phyloP scores from a whole-genome alignment of 345 rosid genomes.

The Excoecaria cochinchinensis region DNA sequence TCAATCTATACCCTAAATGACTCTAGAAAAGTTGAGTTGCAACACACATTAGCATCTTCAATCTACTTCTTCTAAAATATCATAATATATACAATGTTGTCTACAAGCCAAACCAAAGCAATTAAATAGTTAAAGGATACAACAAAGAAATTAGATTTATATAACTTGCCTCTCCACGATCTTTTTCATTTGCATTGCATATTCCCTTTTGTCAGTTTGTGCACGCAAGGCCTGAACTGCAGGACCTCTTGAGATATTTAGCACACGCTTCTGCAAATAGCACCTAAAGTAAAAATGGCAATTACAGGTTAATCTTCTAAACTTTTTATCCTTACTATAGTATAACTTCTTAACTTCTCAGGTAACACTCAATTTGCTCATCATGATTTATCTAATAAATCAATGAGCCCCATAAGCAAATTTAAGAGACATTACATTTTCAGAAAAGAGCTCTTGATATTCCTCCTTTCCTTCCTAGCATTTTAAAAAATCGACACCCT shows the following conservation, averaged over 20 bases:
- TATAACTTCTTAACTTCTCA: background rate
- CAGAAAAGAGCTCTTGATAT: no score
- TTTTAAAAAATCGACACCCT: background rate
- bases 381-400: no score
- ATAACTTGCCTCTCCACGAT: constrained; percentile 72
- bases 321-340: background rate
- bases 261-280: constrained; percentile 91
- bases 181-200: constrained; percentile 83
- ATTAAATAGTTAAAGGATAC: background rate
- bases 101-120: background rate
- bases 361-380: background rate
- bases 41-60: background rate
- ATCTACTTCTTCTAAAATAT: background rate
- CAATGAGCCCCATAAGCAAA: background rate
- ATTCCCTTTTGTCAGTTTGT: constrained; percentile 98
- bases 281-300: constrained; percentile 49
- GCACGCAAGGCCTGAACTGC: constrained; percentile 97
- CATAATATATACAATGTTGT: background rate
- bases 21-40: background rate
- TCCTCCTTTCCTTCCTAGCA: no score
- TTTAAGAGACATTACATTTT: background rate
- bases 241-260: constrained; percentile 90
- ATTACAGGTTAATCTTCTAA: background rate
- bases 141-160: constrained; percentile 15
- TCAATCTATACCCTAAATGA: background rate